phyloP scores from a whole-genome alignment of 2,329 filamentous ascomycete genomes.

The Lecanosticta acicola region DNA sequence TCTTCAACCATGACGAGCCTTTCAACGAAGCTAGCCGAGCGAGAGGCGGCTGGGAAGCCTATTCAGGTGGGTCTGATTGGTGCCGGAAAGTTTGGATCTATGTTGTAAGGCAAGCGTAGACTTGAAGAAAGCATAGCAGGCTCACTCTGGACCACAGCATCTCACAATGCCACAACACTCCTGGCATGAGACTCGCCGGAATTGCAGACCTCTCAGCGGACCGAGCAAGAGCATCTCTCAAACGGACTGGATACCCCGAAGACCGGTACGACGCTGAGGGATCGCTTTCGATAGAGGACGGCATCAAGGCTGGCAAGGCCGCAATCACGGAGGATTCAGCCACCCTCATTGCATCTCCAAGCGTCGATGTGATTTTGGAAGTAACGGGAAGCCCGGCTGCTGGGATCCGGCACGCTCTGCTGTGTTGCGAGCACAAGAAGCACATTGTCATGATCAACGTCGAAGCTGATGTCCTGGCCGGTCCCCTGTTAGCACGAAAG shows the following conservation, averaged over 20 bases:
- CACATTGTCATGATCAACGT: slow-evolving; percentile 48
- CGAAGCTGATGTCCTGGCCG: slow-evolving; percentile 43
- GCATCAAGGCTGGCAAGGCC: slow-evolving; percentile 39
- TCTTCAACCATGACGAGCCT: slow-evolving; percentile 41
- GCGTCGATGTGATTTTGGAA: slow-evolving; percentile 43
- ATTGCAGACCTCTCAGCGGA: slow-evolving; percentile 42
- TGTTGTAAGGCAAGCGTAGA: slow-evolving; percentile 34
- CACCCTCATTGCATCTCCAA: slow-evolving; percentile 39
- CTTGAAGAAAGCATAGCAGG: not conserved
- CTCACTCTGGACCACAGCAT: slow-evolving; percentile 26
- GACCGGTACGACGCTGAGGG: slow-evolving; percentile 36
- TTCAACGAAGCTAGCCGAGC: slow-evolving; percentile 39
- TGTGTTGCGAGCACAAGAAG: slow-evolving; percentile 45
- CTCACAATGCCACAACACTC: slow-evolving; percentile 41
- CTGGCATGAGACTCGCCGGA: slow-evolving; percentile 40
- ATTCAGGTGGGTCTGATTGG: slow-evolving; percentile 43
- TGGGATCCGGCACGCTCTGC: slow-evolving; percentile 40
- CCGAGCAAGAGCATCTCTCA: slow-evolving; percentile 38
- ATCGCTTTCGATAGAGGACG: slow-evolving; percentile 35
- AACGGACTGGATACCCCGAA: slow-evolving; percentile 38
- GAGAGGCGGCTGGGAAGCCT: slow-evolving; percentile 37
- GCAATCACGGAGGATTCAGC: slow-evolving; percentile 41
- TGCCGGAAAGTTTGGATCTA: slow-evolving; percentile 45
- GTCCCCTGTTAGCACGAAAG: slow-evolving; percentile 38
- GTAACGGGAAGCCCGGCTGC: slow-evolving; percentile 42